Evolutionary conservation across 1,284 basidiomycete species (phyloP).

Genomic region (Sporisorium scitamineum): DNA sequence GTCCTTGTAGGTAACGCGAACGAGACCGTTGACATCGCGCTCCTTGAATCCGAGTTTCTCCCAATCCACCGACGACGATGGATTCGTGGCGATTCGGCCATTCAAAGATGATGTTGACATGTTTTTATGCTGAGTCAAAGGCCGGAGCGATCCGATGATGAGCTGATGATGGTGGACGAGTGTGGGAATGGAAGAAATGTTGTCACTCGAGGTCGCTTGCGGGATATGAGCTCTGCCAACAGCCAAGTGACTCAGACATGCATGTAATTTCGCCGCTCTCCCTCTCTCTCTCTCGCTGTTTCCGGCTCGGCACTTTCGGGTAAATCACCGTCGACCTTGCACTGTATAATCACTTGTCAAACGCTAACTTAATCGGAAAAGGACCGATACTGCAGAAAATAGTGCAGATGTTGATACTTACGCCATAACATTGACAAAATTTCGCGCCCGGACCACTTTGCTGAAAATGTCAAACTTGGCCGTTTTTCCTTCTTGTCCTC

Average conservation of each 20-base stretch:
- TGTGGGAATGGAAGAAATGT: conserved; percentile 2
- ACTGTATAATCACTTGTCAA: neutral
- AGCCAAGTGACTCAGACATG: conserved; percentile 23
- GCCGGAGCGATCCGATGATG: neutral
- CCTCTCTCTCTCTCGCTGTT: neutral
- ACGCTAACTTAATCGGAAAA: neutral
- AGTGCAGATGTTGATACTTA: neutral
- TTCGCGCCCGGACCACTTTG: conserved; percentile 3
- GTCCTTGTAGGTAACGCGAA: conserved; percentile 49
- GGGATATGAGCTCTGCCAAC: too few relatives aligned
- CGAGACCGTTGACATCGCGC: conserved; percentile 52
- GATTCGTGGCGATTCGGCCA: conserved; percentile 44
- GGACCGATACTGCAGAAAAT: neutral
- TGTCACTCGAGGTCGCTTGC: too few relatives aligned
- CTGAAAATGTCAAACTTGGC: neutral
- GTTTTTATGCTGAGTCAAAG: neutral
- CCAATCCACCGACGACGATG: conserved; percentile 46
- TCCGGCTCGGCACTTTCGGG: conserved; percentile 7
- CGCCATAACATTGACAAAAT: neutral
- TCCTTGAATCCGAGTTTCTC: conserved; percentile 53
- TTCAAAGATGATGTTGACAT: conserved; percentile 29
- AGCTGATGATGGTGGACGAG: neutral
- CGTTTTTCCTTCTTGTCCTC: conserved; percentile 5
- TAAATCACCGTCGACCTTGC: neutral
- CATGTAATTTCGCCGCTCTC: conserved; percentile 11